phyloP scores from a whole-genome alignment of 1,139 yeast species.

The Taphrina deformans region DNA sequence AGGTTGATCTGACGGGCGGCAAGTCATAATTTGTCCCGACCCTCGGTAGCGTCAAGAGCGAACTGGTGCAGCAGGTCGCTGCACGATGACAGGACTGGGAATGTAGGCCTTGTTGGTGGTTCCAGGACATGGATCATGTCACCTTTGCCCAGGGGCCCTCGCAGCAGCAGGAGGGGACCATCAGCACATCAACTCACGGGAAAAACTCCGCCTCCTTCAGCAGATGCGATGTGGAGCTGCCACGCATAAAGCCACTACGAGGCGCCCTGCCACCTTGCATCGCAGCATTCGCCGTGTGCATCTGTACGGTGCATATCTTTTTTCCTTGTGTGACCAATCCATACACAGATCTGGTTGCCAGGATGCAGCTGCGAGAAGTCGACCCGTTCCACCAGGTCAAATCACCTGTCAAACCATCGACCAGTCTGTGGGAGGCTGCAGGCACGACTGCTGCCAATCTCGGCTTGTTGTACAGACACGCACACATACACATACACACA shows the following conservation, averaged over 20 bases:
- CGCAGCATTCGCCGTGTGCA: background rate
- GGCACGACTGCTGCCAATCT: slow-evolving; percentile 6
- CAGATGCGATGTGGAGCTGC: background rate
- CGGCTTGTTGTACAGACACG: background rate
- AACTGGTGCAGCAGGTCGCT: background rate
- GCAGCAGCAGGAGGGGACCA: too few species aligned
- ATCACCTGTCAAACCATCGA: slow-evolving; percentile 4
- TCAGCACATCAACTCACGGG: too few species aligned
- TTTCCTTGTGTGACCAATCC: slow-evolving; percentile 6
- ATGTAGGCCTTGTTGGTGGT: background rate
- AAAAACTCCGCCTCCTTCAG: background rate
- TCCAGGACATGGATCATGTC: background rate
- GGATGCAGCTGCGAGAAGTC: background rate
- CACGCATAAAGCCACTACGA: slow-evolving; percentile 8
- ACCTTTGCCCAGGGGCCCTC: too few species aligned
- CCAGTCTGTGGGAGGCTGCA: slow-evolving; percentile 11
- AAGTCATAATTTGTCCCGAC: background rate
- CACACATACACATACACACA: background rate
- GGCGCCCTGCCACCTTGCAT: slow-evolving; percentile 3
- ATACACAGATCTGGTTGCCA: background rate
- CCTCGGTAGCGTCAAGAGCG: background rate
- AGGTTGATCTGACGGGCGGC: background rate
- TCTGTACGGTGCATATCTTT: slow-evolving; percentile 7
- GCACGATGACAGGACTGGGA: background rate
- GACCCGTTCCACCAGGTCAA: background rate